A percentile compares a stretch with the other conserved stretches of the same genome.
phyloP scores from a whole-genome alignment of 139 green algal genomes.

The Choricystis sp. region DNA sequence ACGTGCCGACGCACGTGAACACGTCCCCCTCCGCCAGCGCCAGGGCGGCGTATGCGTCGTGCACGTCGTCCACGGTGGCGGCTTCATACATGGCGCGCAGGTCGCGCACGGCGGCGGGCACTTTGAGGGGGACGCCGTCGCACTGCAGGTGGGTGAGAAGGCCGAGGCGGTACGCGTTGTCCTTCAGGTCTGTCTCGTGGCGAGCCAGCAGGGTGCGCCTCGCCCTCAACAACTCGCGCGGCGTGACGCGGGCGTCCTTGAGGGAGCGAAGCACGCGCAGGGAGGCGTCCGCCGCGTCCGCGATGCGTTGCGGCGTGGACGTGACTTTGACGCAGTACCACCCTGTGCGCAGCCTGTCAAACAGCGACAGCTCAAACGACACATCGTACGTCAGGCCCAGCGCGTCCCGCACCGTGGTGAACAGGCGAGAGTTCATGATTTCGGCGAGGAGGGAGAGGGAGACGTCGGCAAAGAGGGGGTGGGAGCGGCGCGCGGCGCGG shows the following conservation, averaged over 20 bases:
- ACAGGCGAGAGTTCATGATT: constrained; percentile 92
- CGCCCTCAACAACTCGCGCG: constrained; percentile 56
- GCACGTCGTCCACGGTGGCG: constrained; percentile 72
- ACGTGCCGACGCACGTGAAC: constrained; percentile 44
- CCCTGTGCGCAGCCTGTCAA: constrained; percentile 45
- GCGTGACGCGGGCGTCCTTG: constrained; percentile 29
- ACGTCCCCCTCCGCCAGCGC: constrained; percentile 35
- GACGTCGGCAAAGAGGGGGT: constrained; percentile 74
- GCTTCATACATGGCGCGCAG: constrained; percentile 68
- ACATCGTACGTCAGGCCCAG: constrained; percentile 98
- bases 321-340: constrained; percentile 89
- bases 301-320: constrained; percentile 83
- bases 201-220: constrained; percentile 76
- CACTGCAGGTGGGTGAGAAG: constrained; percentile 6
- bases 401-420: constrained; percentile 87
- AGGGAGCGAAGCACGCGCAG: constrained; percentile 64
- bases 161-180: constrained; percentile 11
- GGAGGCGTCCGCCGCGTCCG: constrained; percentile 70
- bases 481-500: constrained; percentile 29
- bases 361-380: constrained; percentile 75
- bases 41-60: constrained; percentile 57
- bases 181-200: constrained; percentile 90
- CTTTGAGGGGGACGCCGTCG: constrained; percentile 61
- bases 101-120: constrained; percentile 72
- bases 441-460: constrained; percentile 64